Base-by-base conservation (phyloP, 768 basidiomycete genomes). In the Coprinopsis sp. region DNA sequence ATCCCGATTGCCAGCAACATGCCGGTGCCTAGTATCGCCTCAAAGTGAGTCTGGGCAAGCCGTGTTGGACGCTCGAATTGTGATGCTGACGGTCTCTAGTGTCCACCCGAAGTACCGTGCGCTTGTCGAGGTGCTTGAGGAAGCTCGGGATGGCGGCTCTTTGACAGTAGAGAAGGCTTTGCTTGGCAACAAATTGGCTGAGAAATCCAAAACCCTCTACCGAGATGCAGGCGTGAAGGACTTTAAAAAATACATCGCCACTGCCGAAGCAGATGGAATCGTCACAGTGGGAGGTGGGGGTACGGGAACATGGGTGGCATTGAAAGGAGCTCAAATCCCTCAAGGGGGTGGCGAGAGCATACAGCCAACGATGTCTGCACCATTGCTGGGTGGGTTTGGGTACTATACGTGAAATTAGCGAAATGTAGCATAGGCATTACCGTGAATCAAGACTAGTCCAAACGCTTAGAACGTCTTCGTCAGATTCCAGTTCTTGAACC, bases 381-480 rank as follows among this genome's bases (percentile, higher is more conserved):
- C n/a, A 4, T 12, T 23, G 21, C 27, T 10, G 33, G 18, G 47
- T 21, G 40, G 44, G n/a, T 13, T 18, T 16, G 23, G 30, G 28
- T 12, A n/a, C 3, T 18, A 29, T 25, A 16, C 29, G 30, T 44
- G 12, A 29, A 21, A 28, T 22, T 28, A 18, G 31, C 6, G 11
- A 24, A 25, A 22, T 28, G 16, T 40, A 6, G 33, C 36, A 37
- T 8, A 33, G n/a, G n/a, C 30, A 25, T 51, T 45, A 45, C 34
- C 37, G 51, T 29, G 44, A 49, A 46, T 74, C 74, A 44, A 72
- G 49, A 21, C 72, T 79, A 36, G 81, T 81, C 67, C 77, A 83
- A 21, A 85, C 77, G 46, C 71, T 71, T 46, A 77, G 62, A 11
- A 75, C 76, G 56, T 85, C 84, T 44, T 77, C 78, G 49, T 77